Evolutionary conservation across 2,329 filamentous ascomycete species (phyloP), one percentile per base, ranked within the genome.

Genomic region (Nothophoma quercina): DNA sequence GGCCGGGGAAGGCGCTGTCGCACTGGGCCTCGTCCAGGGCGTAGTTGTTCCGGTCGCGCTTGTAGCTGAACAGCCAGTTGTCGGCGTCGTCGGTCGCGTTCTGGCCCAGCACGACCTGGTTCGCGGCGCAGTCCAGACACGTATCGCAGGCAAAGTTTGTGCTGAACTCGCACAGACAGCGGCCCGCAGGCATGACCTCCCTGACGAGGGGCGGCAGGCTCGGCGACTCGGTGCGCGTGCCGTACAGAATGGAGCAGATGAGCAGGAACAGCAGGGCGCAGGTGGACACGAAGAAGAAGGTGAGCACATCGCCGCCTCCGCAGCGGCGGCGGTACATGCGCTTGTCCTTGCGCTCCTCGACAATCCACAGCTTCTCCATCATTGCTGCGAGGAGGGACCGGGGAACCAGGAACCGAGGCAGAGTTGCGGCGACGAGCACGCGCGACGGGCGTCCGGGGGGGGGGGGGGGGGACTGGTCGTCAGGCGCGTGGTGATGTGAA

Each of bases 151-250:
- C 38, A 44, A 71, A 72, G 7, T 55, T 64, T 18, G 69, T 67
- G 53, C 67, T 70, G 54, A 64, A 70, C 38, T 68, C 60, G 63
- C 68, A 72, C 42, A 65, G 57, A 44, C 69, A 72, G 48, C 68
- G 65, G 35, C 69, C 69, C 4, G 68, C 69, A 33, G 69, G 69
- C 33, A 72, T 58, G 30, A 69, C 63, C 38, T 66, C 67, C 51
- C 68, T 62, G 40, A 72, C 67, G 22, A 69, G 57, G 9, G 62
- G 57, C n/a, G 69, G 69, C 10, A 72, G 54, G 3, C 52, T 56
- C 15, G 63, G 65, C 42, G 59, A 62, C 55, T 70, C 64, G 33
- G 64, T 66, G 49, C 68, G 69, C 12, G 68, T 72, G 58, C 68
- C 69, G 50, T 70, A 72, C 9, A 72, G 51, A 35, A 72, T 70